phyloP scores from a whole-genome alignment of 169 alveolate species.

The Babesia microti region DNA sequence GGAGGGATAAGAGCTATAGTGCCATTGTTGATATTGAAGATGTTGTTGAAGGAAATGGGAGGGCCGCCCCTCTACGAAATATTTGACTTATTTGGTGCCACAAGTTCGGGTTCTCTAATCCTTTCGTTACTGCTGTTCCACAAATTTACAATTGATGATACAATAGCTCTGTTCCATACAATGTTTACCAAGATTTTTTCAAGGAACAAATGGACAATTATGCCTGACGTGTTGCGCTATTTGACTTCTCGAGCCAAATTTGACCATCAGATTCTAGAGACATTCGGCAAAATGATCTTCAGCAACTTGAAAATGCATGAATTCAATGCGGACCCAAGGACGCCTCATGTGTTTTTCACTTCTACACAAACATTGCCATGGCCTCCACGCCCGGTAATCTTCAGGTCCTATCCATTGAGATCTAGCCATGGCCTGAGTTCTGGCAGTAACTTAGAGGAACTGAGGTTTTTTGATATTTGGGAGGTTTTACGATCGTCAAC shows the following conservation, averaged over 20 bases:
- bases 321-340: constrained; percentile 58
- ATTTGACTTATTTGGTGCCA: constrained; percentile 74
- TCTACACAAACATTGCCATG: constrained; percentile 53
- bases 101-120: constrained; percentile 72
- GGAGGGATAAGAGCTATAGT: constrained; percentile 76
- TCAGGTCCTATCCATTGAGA: constrained; percentile 56
- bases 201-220: constrained; percentile 53
- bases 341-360: constrained; percentile 66
- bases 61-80: constrained; percentile 56
- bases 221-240: constrained; percentile 53
- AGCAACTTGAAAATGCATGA: constrained; percentile 62
- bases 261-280: constrained; percentile 54
- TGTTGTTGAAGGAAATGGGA: constrained; percentile 24
- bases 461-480: constrained; percentile 23
- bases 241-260: constrained; percentile 63
- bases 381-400: constrained; percentile 61
- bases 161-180: constrained; percentile 54
- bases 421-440: not conserved
- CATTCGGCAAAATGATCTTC: constrained; percentile 39
- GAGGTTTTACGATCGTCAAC: constrained; percentile 72
- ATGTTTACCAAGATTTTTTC: constrained; percentile 58
- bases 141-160: constrained; percentile 53
- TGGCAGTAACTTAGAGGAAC: not conserved
- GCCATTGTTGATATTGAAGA: constrained; percentile 60
- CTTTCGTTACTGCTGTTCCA: constrained; percentile 66